Base-by-base conservation (phyloP, 202 grass and related monocot genomes). In the Dendrocalamus latiflorus region DNA sequence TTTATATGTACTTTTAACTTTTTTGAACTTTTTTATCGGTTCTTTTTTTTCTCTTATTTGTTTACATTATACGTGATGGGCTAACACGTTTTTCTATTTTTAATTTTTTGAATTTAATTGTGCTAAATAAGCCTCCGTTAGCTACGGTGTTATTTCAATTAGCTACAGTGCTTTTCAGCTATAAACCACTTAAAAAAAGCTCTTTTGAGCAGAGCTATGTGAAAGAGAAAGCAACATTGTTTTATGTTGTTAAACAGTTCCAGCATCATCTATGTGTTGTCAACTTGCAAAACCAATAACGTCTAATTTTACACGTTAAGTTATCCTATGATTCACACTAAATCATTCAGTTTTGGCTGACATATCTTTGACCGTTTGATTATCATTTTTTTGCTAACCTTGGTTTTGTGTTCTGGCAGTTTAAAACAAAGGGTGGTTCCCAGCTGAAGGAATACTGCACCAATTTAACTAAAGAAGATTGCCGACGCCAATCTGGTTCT, bases 401-500 rank as follows among this genome's bases (percentile, higher is more conserved):
- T 72, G n/a, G 1, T 65, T 65, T 83, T 59, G 36, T 44, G 11
- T 86, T 84, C 89, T 84, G 26, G 39, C 78, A 99, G 93, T 99
- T 99, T 79, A 99, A 99, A 83, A 95, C 96, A 69, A 99, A 99
- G 86, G 96, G 96, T 79, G 96, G 96, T 14, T 99, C 96, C 54
- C 96, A 99, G 75, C 91, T 99, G 49, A 99, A 99, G 85, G 96
- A 99, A 83, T 99, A 99, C 22, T 99, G 96, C 45, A 93, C 96
- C 51, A 95, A 99, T 82, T 87, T 99, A 81, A 99, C 96, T 55
- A 99, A 99, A 88, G 96, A 99, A 90, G 96, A 99, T 86, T 99
- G 96, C 70, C 75, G 96, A 48, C 91, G 89, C 66, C 96, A 94
- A 87, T 87, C 89, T 76, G 91, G 89, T 87, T 99, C 91, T 42